Evolutionary conservation across 495 filamentous ascomycete species (phyloP), one percentile per base, ranked within the genome.

Genomic region (Durotheca rogersii): DNA sequence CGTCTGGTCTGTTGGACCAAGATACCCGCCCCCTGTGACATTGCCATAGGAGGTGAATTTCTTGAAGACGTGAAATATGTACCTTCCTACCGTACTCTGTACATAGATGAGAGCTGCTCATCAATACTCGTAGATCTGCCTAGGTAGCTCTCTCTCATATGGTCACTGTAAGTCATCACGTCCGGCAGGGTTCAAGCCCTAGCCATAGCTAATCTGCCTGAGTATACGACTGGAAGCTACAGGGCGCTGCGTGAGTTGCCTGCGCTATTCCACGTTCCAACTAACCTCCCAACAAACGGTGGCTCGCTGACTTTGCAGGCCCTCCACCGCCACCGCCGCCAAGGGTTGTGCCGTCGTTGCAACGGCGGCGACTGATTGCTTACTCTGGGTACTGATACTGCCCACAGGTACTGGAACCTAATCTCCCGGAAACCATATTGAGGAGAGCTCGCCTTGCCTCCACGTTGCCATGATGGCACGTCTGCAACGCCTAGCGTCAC

Each of bases 371-470:
- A 27, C 23, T 54, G n/a, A 45, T 34, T 59, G 56, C 56, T 59
- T 59, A 59, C 56, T 59, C 49, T 37, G 15, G n/a, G 20, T 40
- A 27, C 37, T 1, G 20, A 41, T 54, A 59, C 56, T 50, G 41
- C 29, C 14, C 23, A 23, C 31, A 21, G 32, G 51, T 35, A 50
- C 56, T 59, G 56, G 56, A 42, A 47, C 30, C 31, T 54, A 59
- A 59, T 59, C 56, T 59, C 56, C 56, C 46, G 56, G 46, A 54
- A 37, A 19, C 50, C 50, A 38, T 59, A 47, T 41, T 48, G 39
- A 58, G 33, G 7, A 50, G 46, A 59, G 27, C 16, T 41, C 14
- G 41, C 41, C 38, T 21, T 27, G 12, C 25, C 35, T 35, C 37
- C 42, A 20, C 47, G 21, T 19, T 19, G 37, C 33, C 42, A 31